Evolutionary conservation across 345 rosid species (phyloP).

Genomic region (Reutealis trisperma): DNA sequence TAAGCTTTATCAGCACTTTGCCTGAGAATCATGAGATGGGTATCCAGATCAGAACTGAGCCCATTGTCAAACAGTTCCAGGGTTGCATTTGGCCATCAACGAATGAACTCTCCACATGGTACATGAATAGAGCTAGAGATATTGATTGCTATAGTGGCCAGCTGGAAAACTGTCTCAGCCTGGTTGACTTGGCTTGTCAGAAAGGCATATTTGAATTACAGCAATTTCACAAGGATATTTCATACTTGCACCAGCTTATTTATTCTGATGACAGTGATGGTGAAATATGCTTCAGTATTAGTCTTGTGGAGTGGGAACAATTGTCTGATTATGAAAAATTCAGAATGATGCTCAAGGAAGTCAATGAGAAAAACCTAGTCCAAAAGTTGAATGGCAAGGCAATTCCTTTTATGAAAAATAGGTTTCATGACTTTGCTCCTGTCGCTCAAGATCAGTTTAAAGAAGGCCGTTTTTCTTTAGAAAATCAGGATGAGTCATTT

Average conservation of each 20-base stretch:
- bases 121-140: conserved; percentile 81
- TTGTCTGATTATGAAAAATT: conserved; percentile 84
- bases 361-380: conserved; percentile 60
- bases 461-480: conserved; percentile 28
- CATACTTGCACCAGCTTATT: conserved; percentile 69
- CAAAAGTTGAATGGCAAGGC: conserved; percentile 61
- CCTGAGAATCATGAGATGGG: conserved; percentile 51
- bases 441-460: conserved; percentile 21
- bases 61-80: conserved; percentile 55
- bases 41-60: conserved; percentile 67
- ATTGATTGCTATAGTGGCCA: conserved; percentile 87
- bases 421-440: conserved; percentile 28
- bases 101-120: conserved; percentile 71
- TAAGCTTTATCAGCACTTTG: conserved; percentile 51
- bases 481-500: conserved; percentile 55
- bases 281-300: conserved; percentile 51
- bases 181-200: conserved; percentile 74
- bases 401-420: conserved; percentile 74
- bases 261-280: conserved; percentile 59
- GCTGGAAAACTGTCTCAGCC: conserved; percentile 77
- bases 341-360: conserved; percentile 69
- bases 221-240: conserved; percentile 71
- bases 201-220: conserved; percentile 71
- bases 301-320: conserved; percentile 78
- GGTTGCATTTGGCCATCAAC: conserved; percentile 76